These are phyloP conservation scores for Penicillium janthinellum DNA, from an alignment of 2,329 filamentous ascomycete genomes.

Conservation along the genomic window DNA sequence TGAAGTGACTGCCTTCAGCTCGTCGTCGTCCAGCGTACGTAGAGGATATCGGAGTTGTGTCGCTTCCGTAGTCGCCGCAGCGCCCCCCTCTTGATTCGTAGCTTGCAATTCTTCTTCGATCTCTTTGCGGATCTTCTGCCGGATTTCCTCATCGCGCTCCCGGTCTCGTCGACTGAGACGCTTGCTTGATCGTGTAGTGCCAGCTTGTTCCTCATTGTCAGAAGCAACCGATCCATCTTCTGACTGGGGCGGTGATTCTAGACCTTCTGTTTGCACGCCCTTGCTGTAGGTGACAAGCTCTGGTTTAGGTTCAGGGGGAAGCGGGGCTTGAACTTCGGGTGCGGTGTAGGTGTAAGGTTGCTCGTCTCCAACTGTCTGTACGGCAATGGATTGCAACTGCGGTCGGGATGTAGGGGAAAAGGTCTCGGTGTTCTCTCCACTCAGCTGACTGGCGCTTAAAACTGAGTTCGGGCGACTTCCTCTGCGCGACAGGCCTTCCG, in stretches of 20 bases:
- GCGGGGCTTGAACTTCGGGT: slow-evolving; percentile 77
- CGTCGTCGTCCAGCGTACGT: slow-evolving; percentile 77
- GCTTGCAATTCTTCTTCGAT: slow-evolving; percentile 89
- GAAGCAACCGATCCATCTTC: slow-evolving; percentile 60
- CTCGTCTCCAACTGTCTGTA: slow-evolving; percentile 74
- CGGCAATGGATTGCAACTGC: slow-evolving; percentile 51
- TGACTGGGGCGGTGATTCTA: slow-evolving; percentile 59
- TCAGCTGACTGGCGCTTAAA: slow-evolving; percentile 77
- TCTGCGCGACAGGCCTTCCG: slow-evolving; percentile 49
- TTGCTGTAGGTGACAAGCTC: slow-evolving; percentile 98
- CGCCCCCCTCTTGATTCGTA: slow-evolving; percentile 53
- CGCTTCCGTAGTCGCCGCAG: slow-evolving; percentile 43
- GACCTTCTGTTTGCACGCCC: slow-evolving; percentile 85
- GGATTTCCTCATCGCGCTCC: slow-evolving; percentile 84
- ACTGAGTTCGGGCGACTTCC: slow-evolving; percentile 84
- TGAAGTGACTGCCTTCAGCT: slow-evolving; percentile 84
- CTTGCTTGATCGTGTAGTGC: slow-evolving; percentile 62
- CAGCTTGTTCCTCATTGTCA: slow-evolving; percentile 63
- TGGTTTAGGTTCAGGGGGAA: slow-evolving; percentile 48
- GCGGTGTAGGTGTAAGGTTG: slow-evolving; percentile 69
- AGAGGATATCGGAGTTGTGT: slow-evolving; percentile 67
- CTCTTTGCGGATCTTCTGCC: slow-evolving; percentile 80
- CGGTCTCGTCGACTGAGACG: slow-evolving; percentile 75
- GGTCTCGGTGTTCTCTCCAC: slow-evolving; percentile 62
- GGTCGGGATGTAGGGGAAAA: slow-evolving; percentile 44